Percentiles rank a stretch among this genome's conserved stretches.
Conservation (phyloP, 2,329 filamentous ascomycete species). For the Diaporthe aspalathi region DNA sequence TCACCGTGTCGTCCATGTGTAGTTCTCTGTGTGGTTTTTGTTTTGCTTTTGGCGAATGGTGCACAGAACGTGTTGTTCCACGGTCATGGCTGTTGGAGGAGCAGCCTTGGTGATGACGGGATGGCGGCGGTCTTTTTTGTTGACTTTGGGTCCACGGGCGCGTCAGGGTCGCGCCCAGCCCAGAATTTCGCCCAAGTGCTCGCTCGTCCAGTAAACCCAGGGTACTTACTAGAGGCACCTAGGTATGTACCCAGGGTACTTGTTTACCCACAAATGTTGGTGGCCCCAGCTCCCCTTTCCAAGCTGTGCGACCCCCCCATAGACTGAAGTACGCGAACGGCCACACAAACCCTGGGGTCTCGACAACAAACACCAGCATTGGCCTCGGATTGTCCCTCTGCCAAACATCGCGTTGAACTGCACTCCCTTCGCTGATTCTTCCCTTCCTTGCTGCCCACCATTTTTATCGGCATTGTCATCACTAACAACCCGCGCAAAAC, state of each 20-base stretch:
- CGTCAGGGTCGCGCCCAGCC: conserved; percentile 27
- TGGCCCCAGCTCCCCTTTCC: conserved; percentile 23
- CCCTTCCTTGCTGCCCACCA: not conserved
- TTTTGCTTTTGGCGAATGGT: not conserved
- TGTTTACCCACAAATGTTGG: not conserved
- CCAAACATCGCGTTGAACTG: conserved; percentile 12
- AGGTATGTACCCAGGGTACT: too few species aligned
- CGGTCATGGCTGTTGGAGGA: not conserved
- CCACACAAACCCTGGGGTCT: not conserved
- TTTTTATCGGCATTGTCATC: conserved; percentile 13
- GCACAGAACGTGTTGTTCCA: not conserved
- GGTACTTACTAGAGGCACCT: too few species aligned
- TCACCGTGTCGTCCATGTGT: conserved; percentile 55
- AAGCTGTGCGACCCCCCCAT: not conserved
- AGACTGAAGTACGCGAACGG: not conserved
- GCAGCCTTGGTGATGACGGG: not conserved
- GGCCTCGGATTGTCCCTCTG: not conserved
- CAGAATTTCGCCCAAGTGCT: not conserved
- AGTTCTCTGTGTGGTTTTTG: not conserved
- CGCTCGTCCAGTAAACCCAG: too few species aligned
- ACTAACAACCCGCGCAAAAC: not conserved
- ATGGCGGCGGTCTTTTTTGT: conserved; percentile 3
- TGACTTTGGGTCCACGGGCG: conserved; percentile 21
- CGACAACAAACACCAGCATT: conserved; percentile 25
- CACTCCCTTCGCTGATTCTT: not conserved